Conservation (phyloP, 1,284 basidiomycete species). For the Rhodotorula sp. region DNA sequence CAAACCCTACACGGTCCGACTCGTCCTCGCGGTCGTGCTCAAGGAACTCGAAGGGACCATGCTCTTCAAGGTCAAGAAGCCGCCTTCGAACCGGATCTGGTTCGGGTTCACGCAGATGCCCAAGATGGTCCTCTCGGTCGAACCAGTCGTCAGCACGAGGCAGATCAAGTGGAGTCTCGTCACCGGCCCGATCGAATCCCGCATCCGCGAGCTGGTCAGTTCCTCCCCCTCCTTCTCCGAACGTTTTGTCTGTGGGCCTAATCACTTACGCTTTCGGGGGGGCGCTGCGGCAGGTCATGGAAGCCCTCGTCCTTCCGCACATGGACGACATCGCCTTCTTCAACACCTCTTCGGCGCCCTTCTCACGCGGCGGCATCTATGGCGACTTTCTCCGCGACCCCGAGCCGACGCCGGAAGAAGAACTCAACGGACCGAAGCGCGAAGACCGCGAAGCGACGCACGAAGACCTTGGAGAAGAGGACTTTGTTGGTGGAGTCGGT, state of each 20-base stretch:
- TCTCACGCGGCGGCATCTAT: constrained; percentile 85
- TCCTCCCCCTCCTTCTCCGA: no score
- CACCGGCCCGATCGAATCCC: constrained; percentile 80
- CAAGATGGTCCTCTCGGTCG: constrained; percentile 80
- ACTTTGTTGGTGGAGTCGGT: background rate
- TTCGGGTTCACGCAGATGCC: constrained; percentile 95
- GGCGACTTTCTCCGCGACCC: constrained; percentile 54
- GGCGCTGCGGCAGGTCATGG: constrained; percentile 64
- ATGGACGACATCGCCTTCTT: constrained; percentile 98
- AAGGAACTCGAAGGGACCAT: constrained; percentile 87
- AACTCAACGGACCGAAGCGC: constrained; percentile 3
- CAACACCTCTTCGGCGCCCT: constrained; percentile 60
- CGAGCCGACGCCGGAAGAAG: constrained; percentile 7
- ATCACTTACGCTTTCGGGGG: background rate
- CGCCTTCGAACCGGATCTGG: constrained; percentile 94
- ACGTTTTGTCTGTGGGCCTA: background rate
- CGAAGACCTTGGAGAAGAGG: background rate
- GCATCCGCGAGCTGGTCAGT: constrained; percentile 82
- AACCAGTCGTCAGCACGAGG: constrained; percentile 85
- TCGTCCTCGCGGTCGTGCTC: constrained; percentile 79
- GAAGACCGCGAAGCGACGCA: background rate
- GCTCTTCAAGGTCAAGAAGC: constrained; percentile 85
- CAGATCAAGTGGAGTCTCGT: constrained; percentile 93
- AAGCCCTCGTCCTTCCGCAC: constrained; percentile 91
- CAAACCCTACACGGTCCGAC: constrained; percentile 78